These are phyloP conservation scores for Phellinidium pouzarii DNA, from an alignment of 1,284 basidiomycete genomes.

Conservation along the genomic window DNA sequence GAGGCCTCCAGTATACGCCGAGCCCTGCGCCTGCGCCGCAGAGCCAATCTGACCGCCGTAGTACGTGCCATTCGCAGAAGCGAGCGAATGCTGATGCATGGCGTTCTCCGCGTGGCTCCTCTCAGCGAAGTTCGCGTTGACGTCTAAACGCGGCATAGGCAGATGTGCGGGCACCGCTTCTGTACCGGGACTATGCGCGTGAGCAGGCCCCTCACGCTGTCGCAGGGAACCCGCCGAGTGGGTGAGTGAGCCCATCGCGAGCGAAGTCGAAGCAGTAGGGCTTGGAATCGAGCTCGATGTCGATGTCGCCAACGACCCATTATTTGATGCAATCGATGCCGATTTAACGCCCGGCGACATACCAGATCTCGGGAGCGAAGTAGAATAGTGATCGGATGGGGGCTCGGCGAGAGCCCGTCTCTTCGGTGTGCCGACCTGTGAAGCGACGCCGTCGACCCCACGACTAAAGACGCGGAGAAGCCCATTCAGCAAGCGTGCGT, in stretches of 20 bases:
- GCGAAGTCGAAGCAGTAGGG: neutral
- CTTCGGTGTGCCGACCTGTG: conserved; percentile 16
- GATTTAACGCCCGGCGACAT: neutral
- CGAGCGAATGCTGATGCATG: conserved; percentile 3
- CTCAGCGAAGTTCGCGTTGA: neutral
- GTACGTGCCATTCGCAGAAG: neutral
- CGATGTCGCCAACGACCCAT: neutral
- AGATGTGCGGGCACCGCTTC: conserved; percentile 13
- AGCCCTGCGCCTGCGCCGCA: neutral
- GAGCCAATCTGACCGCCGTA: conserved; percentile 2
- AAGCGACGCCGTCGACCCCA: conserved; percentile 20
- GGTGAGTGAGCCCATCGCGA: neutral
- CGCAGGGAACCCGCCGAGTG: neutral
- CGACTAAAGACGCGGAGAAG: conserved; percentile 22
- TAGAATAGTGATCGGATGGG: neutral
- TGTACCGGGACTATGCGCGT: conserved; percentile 11
- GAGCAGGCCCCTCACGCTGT: neutral
- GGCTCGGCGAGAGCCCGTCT: neutral
- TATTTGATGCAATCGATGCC: neutral
- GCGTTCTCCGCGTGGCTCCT: neutral
- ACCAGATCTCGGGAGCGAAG: neutral
- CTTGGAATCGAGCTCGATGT: neutral
- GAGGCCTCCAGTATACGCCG: neutral
- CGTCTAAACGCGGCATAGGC: conserved; percentile 16
- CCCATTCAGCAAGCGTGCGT: conserved; percentile 24